A percentile compares a stretch with the other conserved stretches of the same genome.
phyloP scores from a whole-genome alignment of 345 rosid genomes.

The Adansonia digitata region DNA sequence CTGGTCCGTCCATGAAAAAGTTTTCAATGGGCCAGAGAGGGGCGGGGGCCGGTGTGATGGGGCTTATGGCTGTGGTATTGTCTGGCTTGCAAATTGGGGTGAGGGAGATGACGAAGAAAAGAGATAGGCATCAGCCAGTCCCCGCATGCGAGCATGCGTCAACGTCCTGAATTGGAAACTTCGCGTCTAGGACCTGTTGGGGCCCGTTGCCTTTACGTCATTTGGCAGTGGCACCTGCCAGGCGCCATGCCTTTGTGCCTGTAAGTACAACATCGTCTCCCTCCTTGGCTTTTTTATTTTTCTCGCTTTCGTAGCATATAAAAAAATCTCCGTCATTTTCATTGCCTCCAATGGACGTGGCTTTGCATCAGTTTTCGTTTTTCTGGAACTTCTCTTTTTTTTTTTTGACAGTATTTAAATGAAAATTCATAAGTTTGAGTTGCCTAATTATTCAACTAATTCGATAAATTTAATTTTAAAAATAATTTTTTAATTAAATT shows the following conservation, averaged over 20 bases:
- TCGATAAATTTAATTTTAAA: no score
- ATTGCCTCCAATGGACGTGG: not conserved
- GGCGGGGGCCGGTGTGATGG: not conserved
- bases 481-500: no score
- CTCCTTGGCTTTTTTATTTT: not conserved
- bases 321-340: not conserved
- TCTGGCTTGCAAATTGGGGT: not conserved
- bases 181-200: not conserved
- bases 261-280: not conserved
- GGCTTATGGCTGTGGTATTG: not conserved
- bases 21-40: not conserved
- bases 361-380: not conserved
- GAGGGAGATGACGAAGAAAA: not conserved
- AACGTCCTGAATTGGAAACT: not conserved
- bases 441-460: no score
- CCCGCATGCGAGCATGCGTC: not conserved
- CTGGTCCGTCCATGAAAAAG: no score
- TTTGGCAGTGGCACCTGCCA: not conserved
- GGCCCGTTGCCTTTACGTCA: not conserved
- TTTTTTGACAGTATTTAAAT: no score
- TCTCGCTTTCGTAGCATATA: not conserved
- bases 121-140: not conserved
- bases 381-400: no score
- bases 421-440: no score
- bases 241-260: not conserved